A percentile compares a stretch with the other conserved stretches of the same genome.
Conservation (phyloP, 768 basidiomycete species). For the Rhodotorula graminis region DNA sequence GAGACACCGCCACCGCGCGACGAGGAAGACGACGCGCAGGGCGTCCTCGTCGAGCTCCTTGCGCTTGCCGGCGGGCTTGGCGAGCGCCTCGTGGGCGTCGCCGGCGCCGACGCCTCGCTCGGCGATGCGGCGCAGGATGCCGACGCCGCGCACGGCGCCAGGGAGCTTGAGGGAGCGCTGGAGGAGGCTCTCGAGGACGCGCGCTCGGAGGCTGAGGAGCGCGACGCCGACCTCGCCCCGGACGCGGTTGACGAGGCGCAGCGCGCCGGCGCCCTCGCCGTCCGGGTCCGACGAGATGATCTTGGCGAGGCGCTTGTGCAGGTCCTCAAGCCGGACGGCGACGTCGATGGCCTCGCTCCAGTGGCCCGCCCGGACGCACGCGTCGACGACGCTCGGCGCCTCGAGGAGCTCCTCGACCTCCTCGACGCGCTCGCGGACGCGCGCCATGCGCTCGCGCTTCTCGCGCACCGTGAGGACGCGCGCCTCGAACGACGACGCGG, state of each 20-base stretch:
- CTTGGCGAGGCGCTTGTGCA: slow-evolving; percentile 17
- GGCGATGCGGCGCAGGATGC: slow-evolving; percentile 34
- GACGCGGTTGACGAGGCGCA: slow-evolving; percentile 32
- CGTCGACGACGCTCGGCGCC: slow-evolving; percentile 81
- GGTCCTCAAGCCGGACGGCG: slow-evolving; percentile 46
- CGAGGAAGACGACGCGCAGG: slow-evolving; percentile 40
- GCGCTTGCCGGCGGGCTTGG: background rate
- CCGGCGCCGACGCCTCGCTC: slow-evolving; percentile 7
- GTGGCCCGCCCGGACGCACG: slow-evolving; percentile 85
- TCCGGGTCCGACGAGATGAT: background rate
- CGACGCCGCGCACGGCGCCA: slow-evolving; percentile 37
- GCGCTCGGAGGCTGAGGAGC: slow-evolving; percentile 24
- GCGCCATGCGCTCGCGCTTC: slow-evolving; percentile 46
- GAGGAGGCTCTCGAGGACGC: slow-evolving; percentile 38
- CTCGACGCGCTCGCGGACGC: slow-evolving; percentile 91
- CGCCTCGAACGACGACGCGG: slow-evolving; percentile 14
- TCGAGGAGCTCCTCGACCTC: slow-evolving; percentile 88
- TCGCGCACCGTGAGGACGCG: slow-evolving; percentile 10
- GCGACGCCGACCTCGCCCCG: slow-evolving; percentile 30
- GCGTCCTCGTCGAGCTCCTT: slow-evolving; percentile 37
- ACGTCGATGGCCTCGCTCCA: slow-evolving; percentile 88
- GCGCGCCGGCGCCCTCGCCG: slow-evolving; percentile 3
- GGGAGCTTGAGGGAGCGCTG: slow-evolving; percentile 41
- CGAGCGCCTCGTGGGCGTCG: too few species aligned
- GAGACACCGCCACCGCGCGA: slow-evolving; percentile 39